Conservation (phyloP, 202 grass and related monocot species). For the Hordeum pubiflorum region DNA sequence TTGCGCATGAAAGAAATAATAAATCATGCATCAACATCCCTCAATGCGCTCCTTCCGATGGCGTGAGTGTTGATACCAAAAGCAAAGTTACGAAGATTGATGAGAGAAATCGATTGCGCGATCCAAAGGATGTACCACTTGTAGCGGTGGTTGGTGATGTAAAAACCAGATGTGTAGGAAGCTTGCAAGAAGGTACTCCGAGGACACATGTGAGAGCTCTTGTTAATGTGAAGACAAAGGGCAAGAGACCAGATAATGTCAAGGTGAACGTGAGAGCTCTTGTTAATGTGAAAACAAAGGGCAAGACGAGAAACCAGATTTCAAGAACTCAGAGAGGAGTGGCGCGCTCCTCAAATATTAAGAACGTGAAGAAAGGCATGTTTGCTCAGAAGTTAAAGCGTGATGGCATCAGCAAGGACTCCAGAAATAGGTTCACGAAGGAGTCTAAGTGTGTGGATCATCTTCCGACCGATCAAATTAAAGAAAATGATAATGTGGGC, state of each 20-base stretch:
- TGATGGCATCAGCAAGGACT: background rate
- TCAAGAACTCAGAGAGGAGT: background rate
- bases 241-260: background rate
- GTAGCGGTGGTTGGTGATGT: background rate
- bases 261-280: background rate
- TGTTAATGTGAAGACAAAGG: constrained; percentile 16
- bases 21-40: constrained; percentile 32
- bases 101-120: background rate
- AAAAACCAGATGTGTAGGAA: constrained; percentile 17
- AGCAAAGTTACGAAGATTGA: constrained; percentile 47
- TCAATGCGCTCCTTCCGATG: constrained; percentile 28
- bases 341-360: background rate
- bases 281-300: constrained; percentile 16
- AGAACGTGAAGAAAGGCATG: background rate
- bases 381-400: background rate
- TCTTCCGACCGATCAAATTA: background rate
- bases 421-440: background rate
- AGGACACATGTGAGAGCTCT: background rate
- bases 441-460: background rate
- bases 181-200: background rate
- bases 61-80: constrained; percentile 23
- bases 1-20: constrained; percentile 15
- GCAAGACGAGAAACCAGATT: background rate
- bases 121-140: background rate
- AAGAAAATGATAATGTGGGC: constrained; percentile 9